Base-by-base conservation (phyloP, 306 rosid species). In the Prunus dulcis region DNA sequence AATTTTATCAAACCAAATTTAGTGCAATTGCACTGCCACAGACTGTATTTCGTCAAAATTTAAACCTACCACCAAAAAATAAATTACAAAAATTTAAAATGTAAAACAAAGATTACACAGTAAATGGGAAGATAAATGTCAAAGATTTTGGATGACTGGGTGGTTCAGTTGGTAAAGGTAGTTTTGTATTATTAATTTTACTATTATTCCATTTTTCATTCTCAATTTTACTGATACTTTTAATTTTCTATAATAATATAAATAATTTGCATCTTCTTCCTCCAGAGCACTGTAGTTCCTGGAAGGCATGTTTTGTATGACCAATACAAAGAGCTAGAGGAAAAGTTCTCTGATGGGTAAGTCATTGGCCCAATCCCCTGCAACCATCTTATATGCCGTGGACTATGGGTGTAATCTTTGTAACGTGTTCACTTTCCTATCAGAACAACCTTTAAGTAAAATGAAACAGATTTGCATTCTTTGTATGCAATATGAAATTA, bases 311-410 rank as follows among this genome's bases (percentile, higher is more conserved):
- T 90, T 84, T 92, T 92, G 69, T 30, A 81, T 61, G 84, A 90
- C 43, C 86, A 86, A 78, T 90, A 88, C 80, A 78, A 88, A 75
- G 92, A 92, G 75, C 83, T 92, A 69, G 97, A 87, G 74, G 87
- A 88, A 78, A 92, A 79, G 67, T 95, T 76, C 73, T 83, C 99
- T 9, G 92, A 92, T 82, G 97, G 96, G 99, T 95, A 84, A 82
- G 97, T 78, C 60, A 45, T 47, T 43, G 43, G 69, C 15, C 28
- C 41, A 17, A 52, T 22, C 72, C 50, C 61, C 73, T 34, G 22
- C 22, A 13, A 73, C 69, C 38, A 46, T 62, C 38, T 17, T 62
- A 51, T 67, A 20, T 71, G 61, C 50, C 12, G 3, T 74, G 53
- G 76, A 69, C 38, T 51, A 50, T 64, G 7, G 52, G 9, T 19